Evolutionary conservation across 228 moss, liverwort and hornwort species (phyloP), one percentile per base, ranked within the genome.

Genomic region (Sphagnum fallax): DNA sequence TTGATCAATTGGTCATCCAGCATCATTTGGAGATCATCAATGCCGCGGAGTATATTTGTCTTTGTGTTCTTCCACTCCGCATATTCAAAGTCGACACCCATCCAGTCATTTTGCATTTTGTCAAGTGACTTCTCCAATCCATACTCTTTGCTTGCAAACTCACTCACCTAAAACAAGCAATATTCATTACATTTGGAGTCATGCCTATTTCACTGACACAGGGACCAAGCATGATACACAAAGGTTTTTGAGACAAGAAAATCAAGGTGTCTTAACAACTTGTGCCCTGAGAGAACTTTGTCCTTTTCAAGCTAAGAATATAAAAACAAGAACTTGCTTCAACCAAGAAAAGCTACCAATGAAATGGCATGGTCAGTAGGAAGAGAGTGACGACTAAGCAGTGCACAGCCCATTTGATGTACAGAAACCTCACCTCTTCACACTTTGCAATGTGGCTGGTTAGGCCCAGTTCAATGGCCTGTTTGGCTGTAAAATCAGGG

Each of bases 31-130:
- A 90, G 62, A 8, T 90, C 90, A 67, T 90, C 90, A 5, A 77
- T 87, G 62, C 80, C 82, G 16, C 90, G 87, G 0, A 90, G 82
- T 63, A 90, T 85, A 9, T 16, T 2, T 55, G 90, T 87, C 8
- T 72, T 48, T 0, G 87, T 90, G 16, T 72, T 77, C 49, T 81
- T 87, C 90, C 90, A 90, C 0, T 66, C 62, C 4, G 0, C 5
- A 65, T 52, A 87, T 50, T 90, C 87, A 69, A 90, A 82, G 16
- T 78, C 80, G 14, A 87, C 70, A 0, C 72, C 81, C 18, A 80
- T 18, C 90, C 90, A 90, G 1, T 90, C 83, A 61, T 61, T 61
- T 74, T 90, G 90, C 90, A 90, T 90, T 15, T 77, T 87, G 65
- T 90, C 82, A 0, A 90, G 77, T 0, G 73, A 68, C 48, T 77